Evolutionary conservation across 2,329 filamentous ascomycete species (phyloP).

Genomic region (Pyrenophora seminiperda): DNA sequence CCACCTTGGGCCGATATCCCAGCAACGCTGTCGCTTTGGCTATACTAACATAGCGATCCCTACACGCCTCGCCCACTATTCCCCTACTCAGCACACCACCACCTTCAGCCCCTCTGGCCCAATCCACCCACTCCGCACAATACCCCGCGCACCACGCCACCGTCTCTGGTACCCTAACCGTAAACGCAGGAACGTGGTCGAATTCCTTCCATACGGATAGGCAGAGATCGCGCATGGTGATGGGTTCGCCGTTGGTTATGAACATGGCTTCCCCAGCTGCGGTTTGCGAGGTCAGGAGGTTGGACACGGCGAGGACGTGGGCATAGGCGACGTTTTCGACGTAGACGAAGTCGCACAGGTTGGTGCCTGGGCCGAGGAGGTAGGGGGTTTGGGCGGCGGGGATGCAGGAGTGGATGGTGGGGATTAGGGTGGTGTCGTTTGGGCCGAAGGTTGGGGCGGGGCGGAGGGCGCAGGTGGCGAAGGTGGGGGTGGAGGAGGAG

Average conservation of each 20-base stretch:
- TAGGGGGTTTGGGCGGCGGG: constrained; percentile 71
- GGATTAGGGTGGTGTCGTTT: constrained; percentile 77
- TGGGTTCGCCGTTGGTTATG: constrained; percentile 84
- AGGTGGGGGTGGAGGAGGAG: constrained; percentile 68
- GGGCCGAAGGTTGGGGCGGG: constrained; percentile 91
- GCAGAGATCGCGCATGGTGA: constrained; percentile 91
- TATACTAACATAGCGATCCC: constrained; percentile 59
- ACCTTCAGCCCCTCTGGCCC: constrained; percentile 52
- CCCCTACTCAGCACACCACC: constrained; percentile 58
- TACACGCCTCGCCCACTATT: constrained; percentile 60
- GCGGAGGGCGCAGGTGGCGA: constrained; percentile 81
- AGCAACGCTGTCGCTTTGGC: constrained; percentile 58
- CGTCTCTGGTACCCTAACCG: constrained; percentile 55
- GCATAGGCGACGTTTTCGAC: constrained; percentile 74
- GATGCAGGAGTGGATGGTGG: constrained; percentile 74
- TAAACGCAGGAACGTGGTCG: constrained; percentile 57
- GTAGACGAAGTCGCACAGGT: constrained; percentile 74
- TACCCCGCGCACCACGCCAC: constrained; percentile 57
- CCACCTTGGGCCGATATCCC: constrained; percentile 58
- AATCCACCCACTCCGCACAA: constrained; percentile 55
- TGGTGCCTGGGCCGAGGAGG: constrained; percentile 77
- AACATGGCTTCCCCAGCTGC: constrained; percentile 82
- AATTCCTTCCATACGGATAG: constrained; percentile 74
- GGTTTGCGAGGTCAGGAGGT: constrained; percentile 66
- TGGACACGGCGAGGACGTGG: constrained; percentile 78